Evolutionary conservation across 768 basidiomycete species (phyloP), one percentile per base, ranked within the genome.

Genomic region (Trametes maxima): DNA sequence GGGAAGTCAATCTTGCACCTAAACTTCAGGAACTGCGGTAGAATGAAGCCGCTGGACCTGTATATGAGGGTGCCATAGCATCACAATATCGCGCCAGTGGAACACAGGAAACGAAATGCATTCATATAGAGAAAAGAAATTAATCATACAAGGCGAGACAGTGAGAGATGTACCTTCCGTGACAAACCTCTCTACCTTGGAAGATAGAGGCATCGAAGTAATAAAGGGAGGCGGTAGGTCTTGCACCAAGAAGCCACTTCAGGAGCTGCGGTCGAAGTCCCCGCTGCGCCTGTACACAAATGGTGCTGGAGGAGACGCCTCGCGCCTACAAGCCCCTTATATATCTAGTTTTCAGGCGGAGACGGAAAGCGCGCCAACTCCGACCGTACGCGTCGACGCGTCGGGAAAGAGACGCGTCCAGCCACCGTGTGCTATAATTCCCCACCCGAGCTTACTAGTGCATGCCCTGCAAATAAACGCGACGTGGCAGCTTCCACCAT

Each of bases 241-340:
- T 75, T 65, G 74, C 74, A 75, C 72, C 62, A 48, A 51, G 62
- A 70, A 70, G 49, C 69, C 71, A 71, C 73, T 75, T 75, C 74
- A 75, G 74, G 74, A 57, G 70, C 71, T 67, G 72, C 70, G 68
- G 72, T 71, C 57, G 65, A 62, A 51, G 47, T 47, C 53, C 44
- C 69, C 73, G 67, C 72, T 70, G 71, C 70, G 69, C 70, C 73
- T 75, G 74, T 75, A 75, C 74, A 75, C 74, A 73, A 67, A 56
- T 53, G 67, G 66, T 70, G 71, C 70, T 57, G 46, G 51, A 13
- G 22, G 25, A 17, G 17, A 5, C 22, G 19, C 16, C 44, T 16
- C 36, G n/a, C 39, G 48, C 49, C 48, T 28, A 5, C n/a, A n/a
- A 28, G 19, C n/a, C 13, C 17, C 17, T 17, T 7, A n/a, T 10